Evolutionary conservation across 768 basidiomycete species (phyloP), one percentile per base, ranked within the genome.

Genomic region (Leccinum truebloodii): DNA sequence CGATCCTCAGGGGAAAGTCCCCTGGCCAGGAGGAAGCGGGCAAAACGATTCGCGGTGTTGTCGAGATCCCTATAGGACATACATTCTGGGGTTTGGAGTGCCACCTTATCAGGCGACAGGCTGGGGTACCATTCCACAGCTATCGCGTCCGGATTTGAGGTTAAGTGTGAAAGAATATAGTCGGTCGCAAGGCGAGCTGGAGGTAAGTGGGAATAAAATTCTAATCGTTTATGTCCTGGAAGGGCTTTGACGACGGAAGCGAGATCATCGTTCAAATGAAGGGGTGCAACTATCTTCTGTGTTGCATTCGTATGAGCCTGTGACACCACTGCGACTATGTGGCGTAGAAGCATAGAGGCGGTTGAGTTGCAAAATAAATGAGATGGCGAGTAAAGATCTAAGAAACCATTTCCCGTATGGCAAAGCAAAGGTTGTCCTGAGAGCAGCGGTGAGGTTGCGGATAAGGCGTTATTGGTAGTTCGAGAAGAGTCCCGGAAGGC

Each of bases 1-100:
- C 76, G 75, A 56, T 79, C 78, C 59, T 78, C 78, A 16, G 51
- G 67, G 50, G 69, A 52, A 22, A 82, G 62, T 2, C 79, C 79
- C 16, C 60, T 61, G 5, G 61, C 61, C 20, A 77, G 60, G 35
- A 83, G 64, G 77, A 80, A 82, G 12, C 71, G 77, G 9, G 79
- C 80, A 2, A 81, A 60, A 63, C 74, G 73, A 61, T 82, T 81
- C 12, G 78, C 72, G 35, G 61, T 66, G 18, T 55, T 62, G 54
- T 81, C 67, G 26, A 81, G 68, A 48, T 77, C 73, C 39, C 41
- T 34, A 62, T 81, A 81, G 22, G 69, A 64, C 44, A 69, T n/a
- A 13, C 41, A 57, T 57, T 70, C 59, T 12, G 52, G 48, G 6
- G 41, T 54, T 18, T 32, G 48, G 35, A 39, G 35, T n/a, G 24